phyloP scores from a whole-genome alignment of 176 grass and related monocot genomes.

The Melocanna baccifera region DNA sequence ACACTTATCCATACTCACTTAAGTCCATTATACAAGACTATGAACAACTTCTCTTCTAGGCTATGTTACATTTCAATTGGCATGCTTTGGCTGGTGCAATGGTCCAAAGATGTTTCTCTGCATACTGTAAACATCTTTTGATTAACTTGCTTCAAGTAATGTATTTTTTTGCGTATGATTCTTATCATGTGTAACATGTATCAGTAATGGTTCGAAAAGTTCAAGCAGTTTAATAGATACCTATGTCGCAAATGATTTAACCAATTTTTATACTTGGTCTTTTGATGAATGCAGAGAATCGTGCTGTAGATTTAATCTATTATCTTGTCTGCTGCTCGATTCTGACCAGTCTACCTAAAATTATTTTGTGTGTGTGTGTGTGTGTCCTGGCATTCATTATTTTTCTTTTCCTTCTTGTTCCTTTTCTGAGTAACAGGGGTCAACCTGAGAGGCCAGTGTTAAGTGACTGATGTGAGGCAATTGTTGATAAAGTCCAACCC shows the following conservation, averaged over 20 bases:
- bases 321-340: constrained; percentile 21
- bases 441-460: constrained; percentile 47
- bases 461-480: constrained; percentile 46
- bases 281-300: constrained; percentile 23
- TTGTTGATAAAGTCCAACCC: constrained; percentile 24
- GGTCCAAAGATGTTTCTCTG: constrained; percentile 25
- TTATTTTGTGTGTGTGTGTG: constrained; percentile 25
- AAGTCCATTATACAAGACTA: constrained; percentile 44
- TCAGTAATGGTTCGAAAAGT: constrained; percentile 5
- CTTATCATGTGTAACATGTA: constrained; percentile 24
- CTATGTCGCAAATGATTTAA: not conserved
- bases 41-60: constrained; percentile 37
- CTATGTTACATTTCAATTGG: constrained; percentile 22
- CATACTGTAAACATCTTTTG: constrained; percentile 29
- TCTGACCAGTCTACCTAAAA: constrained; percentile 17
- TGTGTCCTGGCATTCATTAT: constrained; percentile 31
- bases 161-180: not conserved
- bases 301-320: constrained; percentile 29
- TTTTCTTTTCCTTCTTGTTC: constrained; percentile 35
- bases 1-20: constrained; percentile 38
- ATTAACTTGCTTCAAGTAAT: constrained; percentile 22
- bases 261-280: not conserved
- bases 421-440: constrained; percentile 60
- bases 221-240: not conserved
- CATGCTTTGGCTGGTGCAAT: constrained; percentile 43